These are phyloP conservation scores for Rhizomucor pusillus DNA, from an alignment of 371 early-diverging fungal species.

Conservation along the genomic window DNA sequence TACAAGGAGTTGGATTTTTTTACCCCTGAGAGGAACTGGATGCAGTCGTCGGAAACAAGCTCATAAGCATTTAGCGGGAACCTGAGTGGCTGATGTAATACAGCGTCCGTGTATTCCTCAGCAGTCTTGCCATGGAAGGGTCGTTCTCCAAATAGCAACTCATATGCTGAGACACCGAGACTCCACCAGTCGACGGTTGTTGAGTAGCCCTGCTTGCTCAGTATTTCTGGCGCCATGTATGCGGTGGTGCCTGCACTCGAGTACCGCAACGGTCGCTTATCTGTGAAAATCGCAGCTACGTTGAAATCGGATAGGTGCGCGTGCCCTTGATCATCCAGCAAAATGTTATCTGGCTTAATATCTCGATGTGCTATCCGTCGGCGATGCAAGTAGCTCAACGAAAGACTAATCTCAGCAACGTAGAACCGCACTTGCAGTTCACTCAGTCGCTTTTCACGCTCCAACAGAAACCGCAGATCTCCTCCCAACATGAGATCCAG, in stretches of 20 bases:
- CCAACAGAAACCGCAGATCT: slow-evolving; percentile 81
- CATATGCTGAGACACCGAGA: slow-evolving; percentile 82
- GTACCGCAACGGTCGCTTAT: slow-evolving; percentile 51
- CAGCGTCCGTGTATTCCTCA: slow-evolving; percentile 57
- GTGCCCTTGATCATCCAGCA: slow-evolving; percentile 85
- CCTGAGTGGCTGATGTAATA: slow-evolving; percentile 47
- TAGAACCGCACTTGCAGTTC: slow-evolving; percentile 82
- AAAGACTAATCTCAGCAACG: slow-evolving; percentile 73
- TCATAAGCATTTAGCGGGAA: slow-evolving; percentile 51
- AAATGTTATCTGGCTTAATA: slow-evolving; percentile 91
- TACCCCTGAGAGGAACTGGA: slow-evolving; percentile 51
- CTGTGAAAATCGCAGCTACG: slow-evolving; percentile 66
- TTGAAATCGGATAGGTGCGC: slow-evolving; percentile 91
- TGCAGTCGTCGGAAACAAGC: slow-evolving; percentile 45
- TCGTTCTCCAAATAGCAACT: slow-evolving; percentile 72
- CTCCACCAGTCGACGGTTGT: slow-evolving; percentile 88
- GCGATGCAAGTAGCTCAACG: slow-evolving; percentile 71
- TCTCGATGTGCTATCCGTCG: slow-evolving; percentile 72
- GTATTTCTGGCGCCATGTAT: slow-evolving; percentile 82
- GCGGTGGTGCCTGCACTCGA: slow-evolving; percentile 79
- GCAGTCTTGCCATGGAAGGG: slow-evolving; percentile 78
- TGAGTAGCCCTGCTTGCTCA: slow-evolving; percentile 68
- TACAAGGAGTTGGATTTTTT: slow-evolving; percentile 23
- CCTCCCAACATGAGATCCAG: slow-evolving; percentile 88
- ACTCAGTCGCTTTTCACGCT: slow-evolving; percentile 54